Percentiles rank a stretch among this genome's conserved stretches.
These are phyloP conservation scores for Schoenoplectus triqueter DNA, from an alignment of 202 grass and related monocot genomes.

Conservation along the genomic window DNA sequence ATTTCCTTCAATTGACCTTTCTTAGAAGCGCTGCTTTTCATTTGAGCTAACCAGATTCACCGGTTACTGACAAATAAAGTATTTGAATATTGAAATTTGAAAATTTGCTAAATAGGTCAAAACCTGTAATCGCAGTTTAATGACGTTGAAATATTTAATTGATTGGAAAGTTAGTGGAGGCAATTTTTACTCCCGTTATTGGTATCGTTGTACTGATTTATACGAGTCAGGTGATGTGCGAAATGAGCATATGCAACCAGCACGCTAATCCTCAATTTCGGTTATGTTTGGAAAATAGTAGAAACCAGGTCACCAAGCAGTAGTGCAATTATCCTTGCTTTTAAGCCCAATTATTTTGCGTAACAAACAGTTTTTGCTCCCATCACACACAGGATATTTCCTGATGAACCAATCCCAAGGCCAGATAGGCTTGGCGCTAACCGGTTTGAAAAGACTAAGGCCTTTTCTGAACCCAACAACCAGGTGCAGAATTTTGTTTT, in stretches of 20 bases:
- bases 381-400: slow-evolving; percentile 61
- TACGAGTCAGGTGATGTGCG: background rate
- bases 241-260: background rate
- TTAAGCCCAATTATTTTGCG: background rate
- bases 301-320: background rate
- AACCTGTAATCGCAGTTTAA: background rate
- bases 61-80: background rate
- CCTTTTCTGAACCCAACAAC: slow-evolving; percentile 47
- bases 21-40: background rate
- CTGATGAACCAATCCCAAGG: slow-evolving; percentile 57
- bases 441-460: slow-evolving; percentile 54
- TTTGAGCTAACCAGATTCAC: background rate
- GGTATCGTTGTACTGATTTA: background rate
- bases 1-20: slow-evolving; percentile 31
- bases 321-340: background rate
- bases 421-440: slow-evolving; percentile 54
- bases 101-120: slow-evolving; percentile 1
- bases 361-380: background rate
- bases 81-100: slow-evolving; percentile 11
- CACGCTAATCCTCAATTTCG: background rate
- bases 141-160: background rate
- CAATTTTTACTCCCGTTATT: background rate
- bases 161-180: background rate
- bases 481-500: slow-evolving; percentile 50
- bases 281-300: background rate